These are phyloP conservation scores for Pochonia chlamydosporia DNA, from an alignment of 2,329 filamentous ascomycete genomes.

Conservation along the genomic window DNA sequence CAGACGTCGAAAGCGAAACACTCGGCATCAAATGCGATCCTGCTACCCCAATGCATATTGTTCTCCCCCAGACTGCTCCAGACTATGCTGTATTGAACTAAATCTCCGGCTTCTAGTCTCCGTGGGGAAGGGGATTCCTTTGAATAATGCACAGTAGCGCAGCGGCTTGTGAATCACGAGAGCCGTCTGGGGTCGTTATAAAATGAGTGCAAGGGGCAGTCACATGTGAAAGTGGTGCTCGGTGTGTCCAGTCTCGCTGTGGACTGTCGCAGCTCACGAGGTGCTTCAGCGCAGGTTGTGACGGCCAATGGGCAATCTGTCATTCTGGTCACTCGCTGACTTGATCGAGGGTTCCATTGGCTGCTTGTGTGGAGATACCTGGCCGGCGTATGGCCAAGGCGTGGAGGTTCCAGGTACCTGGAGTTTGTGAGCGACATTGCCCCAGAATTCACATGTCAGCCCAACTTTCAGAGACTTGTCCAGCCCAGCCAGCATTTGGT, in stretches of 20 bases:
- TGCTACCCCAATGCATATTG: no score
- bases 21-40: neutral
- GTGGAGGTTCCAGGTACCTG: neutral
- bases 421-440: neutral
- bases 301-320: conserved; percentile 4
- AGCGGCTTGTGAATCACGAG: neutral
- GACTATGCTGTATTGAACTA: neutral
- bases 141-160: neutral
- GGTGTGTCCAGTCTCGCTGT: neutral
- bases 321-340: conserved; percentile 5
- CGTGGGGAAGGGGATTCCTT: neutral
- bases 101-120: neutral
- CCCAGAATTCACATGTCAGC: conserved; percentile 3
- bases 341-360: conserved; percentile 4
- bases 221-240: conserved; percentile 6
- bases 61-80: neutral
- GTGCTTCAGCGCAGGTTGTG: neutral
- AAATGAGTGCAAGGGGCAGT: neutral
- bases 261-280: conserved; percentile 1
- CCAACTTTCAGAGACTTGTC: neutral
- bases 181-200: neutral
- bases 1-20: neutral
- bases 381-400: neutral
- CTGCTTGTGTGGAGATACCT: neutral
- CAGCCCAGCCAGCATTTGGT: no score